Evolutionary conservation across 163 green algal species (phyloP).

Genomic region (Botryococcus braunii): DNA sequence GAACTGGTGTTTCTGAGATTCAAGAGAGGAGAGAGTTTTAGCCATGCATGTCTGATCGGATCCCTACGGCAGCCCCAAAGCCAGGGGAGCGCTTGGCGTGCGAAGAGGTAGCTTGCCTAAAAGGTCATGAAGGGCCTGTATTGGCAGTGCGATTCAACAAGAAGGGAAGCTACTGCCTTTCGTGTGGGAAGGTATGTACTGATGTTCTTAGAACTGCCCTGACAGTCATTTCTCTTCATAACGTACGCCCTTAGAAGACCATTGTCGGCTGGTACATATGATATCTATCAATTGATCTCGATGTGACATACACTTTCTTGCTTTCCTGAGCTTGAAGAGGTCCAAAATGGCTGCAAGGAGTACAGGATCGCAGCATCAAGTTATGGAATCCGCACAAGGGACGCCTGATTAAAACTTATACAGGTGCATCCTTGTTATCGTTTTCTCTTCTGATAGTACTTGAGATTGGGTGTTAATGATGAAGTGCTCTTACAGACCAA

Average conservation of each 20-base stretch:
- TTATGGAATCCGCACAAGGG: slow-evolving; percentile 79
- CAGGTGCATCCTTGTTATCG: slow-evolving; percentile 28
- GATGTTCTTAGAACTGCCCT: background rate
- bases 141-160: slow-evolving; percentile 77
- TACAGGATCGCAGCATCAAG: slow-evolving; percentile 67
- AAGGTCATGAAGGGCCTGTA: slow-evolving; percentile 75
- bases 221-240: background rate
- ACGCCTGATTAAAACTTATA: slow-evolving; percentile 70
- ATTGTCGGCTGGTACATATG: background rate
- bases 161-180: slow-evolving; percentile 73
- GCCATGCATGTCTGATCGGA: too few relatives aligned
- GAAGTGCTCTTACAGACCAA: background rate
- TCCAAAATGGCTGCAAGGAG: background rate
- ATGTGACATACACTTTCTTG: background rate
- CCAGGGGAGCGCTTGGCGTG: slow-evolving; percentile 29
- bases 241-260: background rate
- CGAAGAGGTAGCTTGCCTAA: slow-evolving; percentile 19
- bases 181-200: slow-evolving; percentile 67
- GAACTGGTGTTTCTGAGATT: too few relatives aligned
- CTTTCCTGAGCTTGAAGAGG: background rate
- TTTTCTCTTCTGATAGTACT: background rate
- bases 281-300: background rate
- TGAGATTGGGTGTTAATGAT: slow-evolving; percentile 1
- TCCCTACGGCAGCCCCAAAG: too few relatives aligned
- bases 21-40: too few relatives aligned